These are phyloP conservation scores for Dimocarpus longan DNA, from an alignment of 345 rosid genomes.

Conservation along the genomic window DNA sequence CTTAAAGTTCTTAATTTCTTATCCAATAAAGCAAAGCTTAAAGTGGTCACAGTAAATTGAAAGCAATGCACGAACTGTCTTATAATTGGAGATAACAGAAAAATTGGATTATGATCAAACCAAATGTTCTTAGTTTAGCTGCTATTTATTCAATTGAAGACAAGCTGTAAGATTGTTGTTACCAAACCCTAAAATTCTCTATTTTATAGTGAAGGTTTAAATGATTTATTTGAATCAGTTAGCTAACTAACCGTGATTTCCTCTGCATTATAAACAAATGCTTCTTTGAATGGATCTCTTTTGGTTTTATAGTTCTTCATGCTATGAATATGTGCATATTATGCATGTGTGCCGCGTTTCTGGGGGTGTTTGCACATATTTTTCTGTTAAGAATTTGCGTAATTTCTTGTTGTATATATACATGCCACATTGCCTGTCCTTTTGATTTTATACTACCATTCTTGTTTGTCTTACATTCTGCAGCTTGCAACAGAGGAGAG, in stretches of 20 bases:
- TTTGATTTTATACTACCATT: neutral
- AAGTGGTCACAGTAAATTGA: neutral
- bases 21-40: neutral
- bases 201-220: neutral
- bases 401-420: neutral
- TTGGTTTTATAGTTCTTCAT: constrained; percentile 4
- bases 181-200: neutral
- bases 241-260: neutral
- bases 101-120: neutral
- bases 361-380: neutral
- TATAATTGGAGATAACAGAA: neutral
- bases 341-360: neutral
- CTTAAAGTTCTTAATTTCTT: too few relatives aligned
- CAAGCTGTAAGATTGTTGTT: neutral
- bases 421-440: neutral
- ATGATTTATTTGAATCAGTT: neutral
- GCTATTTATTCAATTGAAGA: neutral
- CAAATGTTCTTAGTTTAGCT: neutral
- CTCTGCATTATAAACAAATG: neutral
- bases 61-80: neutral
- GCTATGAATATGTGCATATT: neutral
- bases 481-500: constrained; percentile 92
- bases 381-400: too few relatives aligned
- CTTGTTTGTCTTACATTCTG: constrained; percentile 28
- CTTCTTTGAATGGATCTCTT: neutral